Conservation (phyloP, 2,329 filamentous ascomycete species). For the Fusarium incarnatum region DNA sequence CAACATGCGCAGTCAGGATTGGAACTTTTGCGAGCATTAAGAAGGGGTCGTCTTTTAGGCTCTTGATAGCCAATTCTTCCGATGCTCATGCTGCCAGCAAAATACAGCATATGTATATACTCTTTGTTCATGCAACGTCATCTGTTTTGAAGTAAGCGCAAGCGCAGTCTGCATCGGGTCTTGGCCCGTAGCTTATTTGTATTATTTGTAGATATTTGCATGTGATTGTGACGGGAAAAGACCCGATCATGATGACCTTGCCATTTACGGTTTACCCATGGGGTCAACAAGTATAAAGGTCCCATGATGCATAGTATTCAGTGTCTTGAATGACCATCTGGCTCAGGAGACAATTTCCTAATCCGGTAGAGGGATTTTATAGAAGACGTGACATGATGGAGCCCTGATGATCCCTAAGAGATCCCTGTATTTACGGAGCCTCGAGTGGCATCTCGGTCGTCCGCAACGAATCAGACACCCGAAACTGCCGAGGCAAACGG, state of each 20-base stretch:
- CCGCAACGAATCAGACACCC: conserved; percentile 39
- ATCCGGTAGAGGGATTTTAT: background rate
- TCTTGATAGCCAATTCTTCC: background rate
- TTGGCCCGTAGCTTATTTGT: background rate
- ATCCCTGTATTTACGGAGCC: background rate
- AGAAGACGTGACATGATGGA: background rate
- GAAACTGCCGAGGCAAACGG: conserved; percentile 40
- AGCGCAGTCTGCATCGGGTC: background rate
- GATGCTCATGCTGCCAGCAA: background rate
- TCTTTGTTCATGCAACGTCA: background rate
- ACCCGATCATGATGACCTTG: background rate
- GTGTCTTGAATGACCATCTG: background rate
- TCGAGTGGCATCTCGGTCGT: conserved; percentile 10
- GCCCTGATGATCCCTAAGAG: background rate
- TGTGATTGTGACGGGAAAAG: background rate
- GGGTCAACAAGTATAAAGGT: background rate
- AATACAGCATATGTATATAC: background rate
- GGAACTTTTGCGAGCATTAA: conserved; percentile 38
- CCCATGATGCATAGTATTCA: background rate
- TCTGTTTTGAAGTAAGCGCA: background rate
- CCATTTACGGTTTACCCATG: background rate
- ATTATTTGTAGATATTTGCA: background rate
- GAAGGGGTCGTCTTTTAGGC: background rate
- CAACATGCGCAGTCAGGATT: conserved; percentile 5
- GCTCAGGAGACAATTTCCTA: background rate